Evolutionary conservation across 306 rosid species (phyloP).

Genomic region (Lotus japonicus): DNA sequence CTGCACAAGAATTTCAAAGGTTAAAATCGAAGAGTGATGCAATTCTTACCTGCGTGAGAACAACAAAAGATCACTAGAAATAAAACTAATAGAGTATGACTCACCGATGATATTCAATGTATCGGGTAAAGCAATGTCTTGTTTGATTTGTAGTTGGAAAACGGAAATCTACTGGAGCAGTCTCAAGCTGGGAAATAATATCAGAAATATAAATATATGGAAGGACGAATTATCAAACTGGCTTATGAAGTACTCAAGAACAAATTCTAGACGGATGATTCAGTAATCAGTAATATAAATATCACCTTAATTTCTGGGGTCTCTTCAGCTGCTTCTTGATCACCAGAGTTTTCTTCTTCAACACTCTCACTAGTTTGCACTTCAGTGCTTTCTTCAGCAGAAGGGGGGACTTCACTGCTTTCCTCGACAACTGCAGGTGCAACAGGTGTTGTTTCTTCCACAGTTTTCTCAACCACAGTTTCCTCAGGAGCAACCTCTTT

Average conservation of each 20-base stretch:
- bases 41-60: background rate
- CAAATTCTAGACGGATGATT: background rate
- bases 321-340: conserved; percentile 61
- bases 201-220: conserved; percentile 2
- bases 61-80: background rate
- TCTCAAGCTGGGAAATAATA: conserved; percentile 68
- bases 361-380: conserved; percentile 46
- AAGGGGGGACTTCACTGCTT: conserved; percentile 42
- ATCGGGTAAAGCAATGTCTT: conserved; percentile 97
- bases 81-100: conserved; percentile 14
- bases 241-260: background rate
- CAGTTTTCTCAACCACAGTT: conserved; percentile 36
- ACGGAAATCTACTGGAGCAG: conserved; percentile 95
- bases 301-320: conserved; percentile 70
- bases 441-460: conserved; percentile 31
- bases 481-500: conserved; percentile 36
- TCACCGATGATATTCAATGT: conserved; percentile 82
- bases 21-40: conserved; percentile 3
- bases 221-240: background rate
- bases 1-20: conserved; percentile 28
- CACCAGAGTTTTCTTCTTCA: conserved; percentile 37
- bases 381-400: conserved; percentile 34
- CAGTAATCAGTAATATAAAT: background rate
- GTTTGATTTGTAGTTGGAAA: conserved; percentile 97
- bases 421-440: conserved; percentile 30